Evolutionary conservation across 805 yeast species (phyloP), one percentile per base, ranked within the genome.

Genomic region (Lachancea quebecensis): DNA sequence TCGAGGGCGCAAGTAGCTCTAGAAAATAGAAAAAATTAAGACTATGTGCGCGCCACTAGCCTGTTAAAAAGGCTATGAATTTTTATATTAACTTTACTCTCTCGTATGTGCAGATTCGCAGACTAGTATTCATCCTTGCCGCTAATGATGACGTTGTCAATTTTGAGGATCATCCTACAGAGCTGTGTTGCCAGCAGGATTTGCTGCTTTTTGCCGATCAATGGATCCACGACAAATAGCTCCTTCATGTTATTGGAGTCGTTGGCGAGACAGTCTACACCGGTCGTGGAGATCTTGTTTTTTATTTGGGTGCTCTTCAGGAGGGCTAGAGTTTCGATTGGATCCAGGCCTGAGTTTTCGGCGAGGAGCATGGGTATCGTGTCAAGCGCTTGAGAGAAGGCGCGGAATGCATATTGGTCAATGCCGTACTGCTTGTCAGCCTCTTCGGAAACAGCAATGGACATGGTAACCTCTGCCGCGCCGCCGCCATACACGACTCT

Each of bases 401-500:
- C 95, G 61, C 97, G 81, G 80, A 93, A 88, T 0, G 98, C 98
- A 64, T 93, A 93, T 72, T 95, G 99, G 59, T 91, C 97, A 51
- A 91, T 91, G 47, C 98, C 98, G 57, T 82, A 82, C 67, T 86
- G 95, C 60, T 78, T 81, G 65, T 91, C 96, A 41, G 98, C 97
- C 53, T 85, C 95, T 41, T 83, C 86, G 46, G 88, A 74, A 12
- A 93, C 95, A 14, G 93, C 95, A 55, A 93, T 70, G 11, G 98
- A 89, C 72, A 95, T 85, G 2, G 96, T 77, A 43, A 93, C 81
- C 70, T 93, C 99, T 32, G 98, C 95, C 17, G 99, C 95, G 55
- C 99, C 99, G 57, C 99, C 99, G 52, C 99, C 99, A 61, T 93
- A 93, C n/a, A 95, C 97, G 38, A 93, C 87, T 66, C 96, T 78